Conservation (phyloP, 1,284 basidiomycete species). For the Leccinum insigne region DNA sequence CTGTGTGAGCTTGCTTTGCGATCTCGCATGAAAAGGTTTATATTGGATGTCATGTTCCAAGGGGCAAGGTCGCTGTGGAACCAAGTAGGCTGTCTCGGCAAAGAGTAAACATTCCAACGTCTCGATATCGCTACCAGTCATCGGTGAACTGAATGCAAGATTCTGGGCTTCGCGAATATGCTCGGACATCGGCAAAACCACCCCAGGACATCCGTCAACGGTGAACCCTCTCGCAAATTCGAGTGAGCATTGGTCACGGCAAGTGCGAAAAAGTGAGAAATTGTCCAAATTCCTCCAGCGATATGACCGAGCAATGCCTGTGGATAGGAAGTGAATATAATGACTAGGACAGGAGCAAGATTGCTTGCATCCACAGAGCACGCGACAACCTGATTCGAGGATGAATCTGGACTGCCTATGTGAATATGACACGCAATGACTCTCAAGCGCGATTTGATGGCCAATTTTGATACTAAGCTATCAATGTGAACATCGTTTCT, state of each 20-base stretch:
- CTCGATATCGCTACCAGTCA: conserved; percentile 33
- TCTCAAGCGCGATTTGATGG: conserved; percentile 19
- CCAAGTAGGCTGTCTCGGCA: conserved; percentile 35
- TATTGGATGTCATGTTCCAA: conserved; percentile 38
- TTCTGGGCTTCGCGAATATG: conserved; percentile 38
- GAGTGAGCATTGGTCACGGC: conserved; percentile 41
- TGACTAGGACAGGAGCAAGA: conserved; percentile 5
- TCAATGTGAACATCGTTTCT: conserved; percentile 21
- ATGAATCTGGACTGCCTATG: conserved; percentile 28
- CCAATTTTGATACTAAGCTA: conserved; percentile 19
- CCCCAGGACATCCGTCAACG: conserved; percentile 44
- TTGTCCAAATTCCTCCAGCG: conserved; percentile 30
- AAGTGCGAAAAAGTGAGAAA: conserved; percentile 44
- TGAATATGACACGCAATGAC: conserved; percentile 23
- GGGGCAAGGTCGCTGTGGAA: conserved; percentile 37
- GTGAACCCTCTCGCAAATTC: conserved; percentile 22
- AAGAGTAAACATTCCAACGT: conserved; percentile 42
- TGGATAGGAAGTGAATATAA: conserved; percentile 10
- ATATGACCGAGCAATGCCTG: conserved; percentile 35
- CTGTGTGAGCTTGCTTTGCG: conserved; percentile 36
- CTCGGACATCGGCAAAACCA: conserved; percentile 45
- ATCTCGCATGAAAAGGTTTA: conserved; percentile 26
- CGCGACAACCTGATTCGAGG: conserved; percentile 39
- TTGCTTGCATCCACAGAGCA: conserved; percentile 37
- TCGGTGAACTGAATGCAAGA: conserved; percentile 43